Evolutionary conservation across 2,329 filamentous ascomycete species (phyloP).

Genomic region (Trichocomaceae sp.): DNA sequence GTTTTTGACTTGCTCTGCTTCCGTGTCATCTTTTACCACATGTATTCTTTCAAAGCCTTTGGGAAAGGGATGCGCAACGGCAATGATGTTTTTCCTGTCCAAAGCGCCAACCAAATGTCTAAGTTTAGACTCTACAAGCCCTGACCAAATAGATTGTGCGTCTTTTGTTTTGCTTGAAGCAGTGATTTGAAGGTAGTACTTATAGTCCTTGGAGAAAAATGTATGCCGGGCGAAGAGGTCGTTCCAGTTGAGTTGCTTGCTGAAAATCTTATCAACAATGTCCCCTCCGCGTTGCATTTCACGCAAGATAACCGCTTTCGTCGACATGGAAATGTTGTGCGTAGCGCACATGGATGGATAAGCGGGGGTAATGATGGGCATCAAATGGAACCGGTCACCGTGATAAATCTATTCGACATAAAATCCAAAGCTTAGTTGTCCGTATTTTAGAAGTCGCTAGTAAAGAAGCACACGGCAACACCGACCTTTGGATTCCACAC

Average conservation of each 20-base stretch:
- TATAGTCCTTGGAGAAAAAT: slow-evolving; percentile 90
- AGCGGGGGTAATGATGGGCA: slow-evolving; percentile 97
- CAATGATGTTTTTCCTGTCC: slow-evolving; percentile 72
- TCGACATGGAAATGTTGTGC: slow-evolving; percentile 85
- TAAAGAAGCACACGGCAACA: not conserved
- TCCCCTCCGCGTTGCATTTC: slow-evolving; percentile 73
- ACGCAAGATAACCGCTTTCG: slow-evolving; percentile 72
- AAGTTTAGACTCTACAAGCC: slow-evolving; percentile 88
- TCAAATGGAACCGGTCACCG: slow-evolving; percentile 76
- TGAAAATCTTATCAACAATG: slow-evolving; percentile 72
- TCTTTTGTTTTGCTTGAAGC: slow-evolving; percentile 77
- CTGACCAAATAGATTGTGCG: slow-evolving; percentile 78
- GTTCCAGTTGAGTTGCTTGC: slow-evolving; percentile 71
- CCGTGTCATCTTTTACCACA: slow-evolving; percentile 55
- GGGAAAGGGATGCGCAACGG: slow-evolving; percentile 81
- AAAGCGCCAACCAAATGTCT: slow-evolving; percentile 76
- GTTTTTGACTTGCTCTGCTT: slow-evolving; percentile 56
- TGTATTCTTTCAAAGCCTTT: slow-evolving; percentile 86
- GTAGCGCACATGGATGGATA: slow-evolving; percentile 98
- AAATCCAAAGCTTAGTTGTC: not conserved
- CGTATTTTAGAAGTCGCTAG: not conserved
- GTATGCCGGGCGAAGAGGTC: slow-evolving; percentile 83
- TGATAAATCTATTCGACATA: slow-evolving; percentile 59
- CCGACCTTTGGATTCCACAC: slow-evolving; percentile 89
- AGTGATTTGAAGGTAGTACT: slow-evolving; percentile 88